Evolutionary conservation across 2,329 filamentous ascomycete species (phyloP), one percentile per base, ranked within the genome.

Genomic region (Aureobasidium mangrovei): DNA sequence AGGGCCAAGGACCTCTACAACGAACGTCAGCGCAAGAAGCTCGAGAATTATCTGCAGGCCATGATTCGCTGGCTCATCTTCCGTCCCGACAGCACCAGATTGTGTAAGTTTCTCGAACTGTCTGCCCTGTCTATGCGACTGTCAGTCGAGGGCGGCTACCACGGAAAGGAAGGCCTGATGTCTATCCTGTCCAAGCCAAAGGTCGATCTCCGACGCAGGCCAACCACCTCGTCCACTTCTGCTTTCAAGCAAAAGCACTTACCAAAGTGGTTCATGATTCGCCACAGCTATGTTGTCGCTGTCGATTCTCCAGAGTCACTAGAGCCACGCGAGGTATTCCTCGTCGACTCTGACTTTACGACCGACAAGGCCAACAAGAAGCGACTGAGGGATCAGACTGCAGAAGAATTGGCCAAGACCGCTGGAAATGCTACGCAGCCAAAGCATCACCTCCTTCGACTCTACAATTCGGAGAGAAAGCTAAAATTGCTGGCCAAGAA

Each of bases 251-350:
- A 38, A 12, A 84, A 90, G 63, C 91, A 96, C 70, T 86, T 83
- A 57, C 88, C 90, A 18, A 96, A 96, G 69, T 98, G 93, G 93
- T 98, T 98, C 67, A 76, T 97, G 24, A 90, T 98, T n/a, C 80
- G 93, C 49, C 91, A 97, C 70, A 97, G 90, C 72, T 98, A 98
- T 65, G 85, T 98, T 57, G 91, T 95, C 42, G 96, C 91, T 62
- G 91, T 97, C n/a, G 91, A 97, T 67, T 96, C 93, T 0, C 93
- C 93, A 0, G 91, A 97, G 68, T 95, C 95, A 63, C 95, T 97
- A 86, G 91, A 95, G 64, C 94, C 97, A 33, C 96, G 95, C 67
- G 94, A 98, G 70, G 93, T 98, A 26, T 97, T 96, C 69, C 78
- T 98, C n/a, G 88, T 97, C 28, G 93, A 98, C 66, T 79, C 86